Base-by-base conservation (phyloP, 176 grass and related monocot species). In the Areca catechu region DNA sequence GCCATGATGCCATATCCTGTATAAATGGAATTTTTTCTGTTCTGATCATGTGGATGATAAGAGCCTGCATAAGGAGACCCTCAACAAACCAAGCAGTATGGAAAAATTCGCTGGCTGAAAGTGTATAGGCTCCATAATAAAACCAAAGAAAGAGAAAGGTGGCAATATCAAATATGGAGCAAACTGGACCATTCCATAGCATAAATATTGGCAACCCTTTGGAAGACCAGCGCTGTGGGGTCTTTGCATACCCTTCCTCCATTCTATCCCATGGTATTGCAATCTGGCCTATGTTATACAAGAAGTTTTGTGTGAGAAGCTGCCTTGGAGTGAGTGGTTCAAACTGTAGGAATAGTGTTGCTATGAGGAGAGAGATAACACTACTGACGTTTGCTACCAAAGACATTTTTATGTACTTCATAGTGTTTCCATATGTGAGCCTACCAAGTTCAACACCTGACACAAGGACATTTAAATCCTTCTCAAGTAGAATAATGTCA, bases 321-420 rank as follows among this genome's bases (percentile, higher is more conserved):
- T 80, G 70, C 49, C 55, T 61, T 3, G 63, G 56, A 37, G 24
- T 68, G 21, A 80, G 58, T 14, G 77, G 77, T 23, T 62, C 77
- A 22, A 62, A 62, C 47, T 62, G 56, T 20, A 80, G 21, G 53
- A 74, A 37, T 24, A 74, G n/a, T 28, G 56, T 80, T 9, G 28
- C 77, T 18, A 80, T 56, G n/a, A 80, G 22, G 29, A 80, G 49
- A 0, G 77, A 80, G 29, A 74, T 20, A 20, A 56, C 48, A 34
- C 63, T 68, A 19, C 62, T 59, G 27, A 80, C 37, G 50, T 80
- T 73, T 55, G 77, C 70, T 54, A 80, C 53, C 30, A 80, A 62
- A 9, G 77, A 68, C 56, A 80, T 20, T 62, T 80, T 80, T 73
- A 80, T 73, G 56, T 80, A 80, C 50, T 80, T 80, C 70, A 74